Base-by-base conservation (phyloP, 2,329 filamentous ascomycete genomes). In the Plenodomus biglobosus region DNA sequence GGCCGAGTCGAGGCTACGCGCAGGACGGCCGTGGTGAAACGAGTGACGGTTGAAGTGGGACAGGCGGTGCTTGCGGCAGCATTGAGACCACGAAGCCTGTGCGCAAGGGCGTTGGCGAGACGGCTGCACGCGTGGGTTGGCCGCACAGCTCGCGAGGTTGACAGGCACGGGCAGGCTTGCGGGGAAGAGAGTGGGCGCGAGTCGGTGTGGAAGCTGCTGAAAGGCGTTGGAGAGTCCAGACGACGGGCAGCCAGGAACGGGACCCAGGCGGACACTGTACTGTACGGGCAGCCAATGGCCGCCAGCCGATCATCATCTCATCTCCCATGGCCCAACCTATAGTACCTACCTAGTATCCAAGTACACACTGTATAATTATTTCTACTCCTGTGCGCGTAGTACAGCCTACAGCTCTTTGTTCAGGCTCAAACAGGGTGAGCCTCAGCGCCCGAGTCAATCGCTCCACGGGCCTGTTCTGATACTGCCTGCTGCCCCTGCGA, bases 41-140 rank as follows among this genome's bases (percentile, higher is more conserved):
- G 68, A 67, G 59, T 56, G 65, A 62, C 59, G 57, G 58, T 53
- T 58, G 59, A 45, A 45, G 53, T 46, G 47, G 53, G 43, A 58
- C 59, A 48, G 53, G 54, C 41, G 48, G 56, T 62, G 60, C 56
- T 64, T 60, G 67, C 57, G 50, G 53, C 55, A 47, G 55, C 63
- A 67, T 68, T 61, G 61, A 59, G 50, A 44, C 46, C 32, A 40
- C 51, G 49, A 55, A 40, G 47, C 22, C 43, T 21, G 51, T 32
- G 51, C 34, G 48, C 53, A 15, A 15, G 6, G 27, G 27, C 8
- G 27, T 10, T n/a, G 27, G 36, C 40, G 44, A 37, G 38, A 32
- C 27, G 38, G 19, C 27, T 43, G 40, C n/a, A 38, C 34, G 46
- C 42, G 47, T 45, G 48, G 52, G 42, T 44, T 46, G 49, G 45